Conservation (phyloP, 2,329 filamentous ascomycete genomes). For the Cladosporium sphaerospermum region DNA sequence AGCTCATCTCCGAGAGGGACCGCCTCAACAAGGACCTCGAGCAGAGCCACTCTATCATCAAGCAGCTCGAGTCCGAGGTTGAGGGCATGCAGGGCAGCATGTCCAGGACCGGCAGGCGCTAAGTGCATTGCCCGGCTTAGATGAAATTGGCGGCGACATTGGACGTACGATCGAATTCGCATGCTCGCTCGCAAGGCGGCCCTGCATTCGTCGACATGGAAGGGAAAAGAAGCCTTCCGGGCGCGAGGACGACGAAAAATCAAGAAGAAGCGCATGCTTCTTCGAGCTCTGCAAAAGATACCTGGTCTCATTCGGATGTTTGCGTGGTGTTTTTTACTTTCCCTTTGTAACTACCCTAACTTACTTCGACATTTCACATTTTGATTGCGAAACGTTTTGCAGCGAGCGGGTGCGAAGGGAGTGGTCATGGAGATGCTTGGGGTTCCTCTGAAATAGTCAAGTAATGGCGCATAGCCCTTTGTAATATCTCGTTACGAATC, state of each 20-base stretch:
- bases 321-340: neutral
- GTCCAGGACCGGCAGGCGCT: slow-evolving; percentile 29
- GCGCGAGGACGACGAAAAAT: neutral
- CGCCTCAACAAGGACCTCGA: slow-evolving; percentile 99
- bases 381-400: neutral
- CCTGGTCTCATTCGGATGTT: slow-evolving; percentile 6
- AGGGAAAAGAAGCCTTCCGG: no score
- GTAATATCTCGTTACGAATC: neutral
- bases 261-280: neutral
- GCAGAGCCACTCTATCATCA: slow-evolving; percentile 87
- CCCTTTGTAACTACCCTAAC: neutral
- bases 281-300: slow-evolving; percentile 9
- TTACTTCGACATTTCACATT: neutral
- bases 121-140: slow-evolving; percentile 5
- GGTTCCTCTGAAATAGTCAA: neutral
- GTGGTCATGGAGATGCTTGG: neutral
- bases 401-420: neutral
- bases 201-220: no score
- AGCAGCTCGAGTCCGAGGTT: slow-evolving; percentile 84
- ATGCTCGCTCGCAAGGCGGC: no score
- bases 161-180: neutral
- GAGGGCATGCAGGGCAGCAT: slow-evolving; percentile 69
- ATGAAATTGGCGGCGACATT: neutral
- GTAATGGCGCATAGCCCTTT: slow-evolving; percentile 10
- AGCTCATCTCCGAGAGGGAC: slow-evolving; percentile 97